phyloP scores from a whole-genome alignment of 768 basidiomycete genomes.

The Zangia roseola region DNA sequence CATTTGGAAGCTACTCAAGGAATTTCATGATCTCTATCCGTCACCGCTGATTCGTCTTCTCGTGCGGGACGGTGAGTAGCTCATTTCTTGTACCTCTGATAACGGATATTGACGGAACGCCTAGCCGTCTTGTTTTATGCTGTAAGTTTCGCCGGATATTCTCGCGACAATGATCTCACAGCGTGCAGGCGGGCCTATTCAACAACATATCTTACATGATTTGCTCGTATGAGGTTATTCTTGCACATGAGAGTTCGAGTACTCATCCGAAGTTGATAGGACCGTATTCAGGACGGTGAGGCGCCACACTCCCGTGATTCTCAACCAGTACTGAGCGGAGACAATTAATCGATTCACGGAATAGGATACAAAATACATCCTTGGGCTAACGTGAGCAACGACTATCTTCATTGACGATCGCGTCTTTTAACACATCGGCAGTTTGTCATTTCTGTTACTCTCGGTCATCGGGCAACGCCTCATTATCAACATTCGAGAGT shows the following conservation, averaged over 20 bases:
- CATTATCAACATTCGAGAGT: not conserved
- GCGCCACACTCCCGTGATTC: no score
- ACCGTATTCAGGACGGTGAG: not conserved
- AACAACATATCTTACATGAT: not conserved
- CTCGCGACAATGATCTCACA: no score
- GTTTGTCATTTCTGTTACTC: not conserved
- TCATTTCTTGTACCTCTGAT: not conserved
- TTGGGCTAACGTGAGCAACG: no score
- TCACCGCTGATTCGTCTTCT: conserved; percentile 1
- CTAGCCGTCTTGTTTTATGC: not conserved
- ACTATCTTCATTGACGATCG: no score
- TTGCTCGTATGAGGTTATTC: not conserved
- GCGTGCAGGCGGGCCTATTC: not conserved
- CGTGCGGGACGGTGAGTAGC: conserved; percentile 8
- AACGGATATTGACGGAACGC: not conserved
- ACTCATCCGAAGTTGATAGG: not conserved
- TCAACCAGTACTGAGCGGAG: no score
- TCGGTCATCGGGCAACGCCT: not conserved
- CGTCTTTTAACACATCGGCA: no score
- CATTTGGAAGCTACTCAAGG: not conserved
- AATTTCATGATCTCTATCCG: not conserved
- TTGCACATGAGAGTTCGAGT: not conserved
- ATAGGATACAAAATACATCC: no score
- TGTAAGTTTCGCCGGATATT: not conserved
- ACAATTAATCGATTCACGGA: no score